Conservation (phyloP, 1,284 basidiomycete species). For the Pascua guehoae region DNA sequence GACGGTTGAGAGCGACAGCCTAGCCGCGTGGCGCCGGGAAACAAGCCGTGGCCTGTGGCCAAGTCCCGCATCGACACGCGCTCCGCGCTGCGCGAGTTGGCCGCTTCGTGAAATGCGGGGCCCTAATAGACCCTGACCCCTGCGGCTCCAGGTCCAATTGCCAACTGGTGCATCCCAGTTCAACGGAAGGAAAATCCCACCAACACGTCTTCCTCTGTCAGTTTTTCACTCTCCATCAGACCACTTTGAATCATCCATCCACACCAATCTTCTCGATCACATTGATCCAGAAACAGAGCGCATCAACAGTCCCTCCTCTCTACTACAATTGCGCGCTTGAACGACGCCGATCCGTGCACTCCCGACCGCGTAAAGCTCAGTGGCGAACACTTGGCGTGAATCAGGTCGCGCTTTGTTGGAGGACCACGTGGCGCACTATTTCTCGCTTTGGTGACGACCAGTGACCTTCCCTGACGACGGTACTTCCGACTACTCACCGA, state of each 20-base stretch:
- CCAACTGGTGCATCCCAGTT: no score
- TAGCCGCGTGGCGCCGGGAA: no score
- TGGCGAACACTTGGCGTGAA: constrained; percentile 6
- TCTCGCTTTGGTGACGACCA: background rate
- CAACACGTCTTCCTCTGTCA: background rate
- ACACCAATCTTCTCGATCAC: background rate
- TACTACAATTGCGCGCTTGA: constrained; percentile 1
- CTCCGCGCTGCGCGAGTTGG: no score
- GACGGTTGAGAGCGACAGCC: background rate
- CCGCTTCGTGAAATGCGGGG: no score
- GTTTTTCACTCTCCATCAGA: constrained; percentile 4
- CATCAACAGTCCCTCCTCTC: background rate
- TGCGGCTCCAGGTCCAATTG: no score
- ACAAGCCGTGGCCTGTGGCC: no score
- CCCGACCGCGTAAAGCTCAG: constrained; percentile 1
- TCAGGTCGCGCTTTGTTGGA: background rate
- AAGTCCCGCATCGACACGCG: no score
- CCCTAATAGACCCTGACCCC: no score
- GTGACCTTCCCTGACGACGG: background rate
- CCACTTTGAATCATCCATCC: constrained; percentile 1
- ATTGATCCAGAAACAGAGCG: background rate
- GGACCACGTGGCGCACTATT: no score
- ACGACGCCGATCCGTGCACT: constrained; percentile 6
- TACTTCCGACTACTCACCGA: background rate
- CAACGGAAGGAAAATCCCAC: background rate